Evolutionary conservation across 2,329 filamentous ascomycete genomes (phyloP).

Genomic region (Scorias spongiosa): DNA sequence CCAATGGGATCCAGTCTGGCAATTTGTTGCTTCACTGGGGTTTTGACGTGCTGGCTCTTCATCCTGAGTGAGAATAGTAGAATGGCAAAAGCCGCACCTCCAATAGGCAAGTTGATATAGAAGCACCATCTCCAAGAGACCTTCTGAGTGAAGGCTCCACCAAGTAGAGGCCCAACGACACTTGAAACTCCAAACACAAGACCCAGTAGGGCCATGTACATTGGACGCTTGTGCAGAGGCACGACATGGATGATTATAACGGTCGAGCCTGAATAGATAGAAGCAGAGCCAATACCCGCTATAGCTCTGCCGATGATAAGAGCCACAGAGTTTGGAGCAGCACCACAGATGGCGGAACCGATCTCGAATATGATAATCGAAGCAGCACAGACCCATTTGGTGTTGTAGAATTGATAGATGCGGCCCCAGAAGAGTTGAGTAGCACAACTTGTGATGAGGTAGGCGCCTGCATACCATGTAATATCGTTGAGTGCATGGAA

Average conservation of each 20-base stretch:
- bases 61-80: slow-evolving; percentile 4
- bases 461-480: slow-evolving; percentile 33
- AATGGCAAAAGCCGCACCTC: slow-evolving; percentile 17
- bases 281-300: slow-evolving; percentile 38
- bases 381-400: slow-evolving; percentile 28
- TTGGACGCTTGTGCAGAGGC: slow-evolving; percentile 7
- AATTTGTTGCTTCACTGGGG: slow-evolving; percentile 12
- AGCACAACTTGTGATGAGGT: slow-evolving; percentile 27
- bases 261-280: slow-evolving; percentile 29
- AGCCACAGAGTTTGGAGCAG: slow-evolving; percentile 31
- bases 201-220: slow-evolving; percentile 17
- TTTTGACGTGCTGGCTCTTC: not conserved
- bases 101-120: slow-evolving; percentile 33
- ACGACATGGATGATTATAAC: slow-evolving; percentile 8
- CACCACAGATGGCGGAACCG: slow-evolving; percentile 35
- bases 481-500: slow-evolving; percentile 32
- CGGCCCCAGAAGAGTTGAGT: slow-evolving; percentile 29
- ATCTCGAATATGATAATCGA: slow-evolving; percentile 28
- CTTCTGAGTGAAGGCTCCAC: slow-evolving; percentile 32
- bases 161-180: slow-evolving; percentile 36
- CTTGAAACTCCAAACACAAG: slow-evolving; percentile 28
- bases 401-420: slow-evolving; percentile 24
- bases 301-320: slow-evolving; percentile 38
- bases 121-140: slow-evolving; percentile 33
- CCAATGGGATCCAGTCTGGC: slow-evolving; percentile 27